A percentile compares a stretch with the other conserved stretches of the same genome.
Evolutionary conservation across 441 rosid species (phyloP).

Genomic region (Hura crepitans): DNA sequence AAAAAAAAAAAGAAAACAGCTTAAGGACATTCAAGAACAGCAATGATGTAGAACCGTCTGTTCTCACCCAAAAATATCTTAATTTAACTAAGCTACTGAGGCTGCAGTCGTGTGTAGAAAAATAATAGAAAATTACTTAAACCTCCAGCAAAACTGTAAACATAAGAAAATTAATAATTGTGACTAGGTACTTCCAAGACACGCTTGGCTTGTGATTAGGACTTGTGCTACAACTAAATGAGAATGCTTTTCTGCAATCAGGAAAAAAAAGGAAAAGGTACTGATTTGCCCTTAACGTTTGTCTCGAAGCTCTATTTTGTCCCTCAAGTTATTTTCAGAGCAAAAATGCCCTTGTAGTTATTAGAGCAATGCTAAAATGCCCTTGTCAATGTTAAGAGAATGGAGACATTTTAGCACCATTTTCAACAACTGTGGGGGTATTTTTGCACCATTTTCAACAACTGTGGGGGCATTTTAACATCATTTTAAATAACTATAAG

Average conservation of each 20-base stretch:
- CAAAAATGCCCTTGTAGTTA: no score
- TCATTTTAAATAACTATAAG: no score
- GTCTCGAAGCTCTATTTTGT: no score
- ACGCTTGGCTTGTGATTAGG: not conserved
- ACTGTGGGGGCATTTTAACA: no score
- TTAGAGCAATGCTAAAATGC: no score
- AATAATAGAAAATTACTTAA: not conserved
- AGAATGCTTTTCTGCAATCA: not conserved
- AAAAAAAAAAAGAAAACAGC: not conserved
- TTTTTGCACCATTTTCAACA: no score
- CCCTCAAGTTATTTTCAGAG: no score
- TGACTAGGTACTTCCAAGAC: slow-evolving; percentile 2
- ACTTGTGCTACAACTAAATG: no score
- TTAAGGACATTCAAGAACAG: not conserved
- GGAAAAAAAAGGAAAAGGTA: not conserved
- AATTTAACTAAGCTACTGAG: not conserved
- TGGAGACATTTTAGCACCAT: no score
- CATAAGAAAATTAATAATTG: not conserved
- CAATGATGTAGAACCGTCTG: not conserved
- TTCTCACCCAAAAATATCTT: not conserved
- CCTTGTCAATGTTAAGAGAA: no score
- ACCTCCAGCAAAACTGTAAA: not conserved
- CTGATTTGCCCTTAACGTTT: no score
- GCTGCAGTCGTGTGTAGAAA: not conserved
- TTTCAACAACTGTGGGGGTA: no score